Conservation (phyloP, 208 protist species). For the Trypanosoma conorhini region DNA sequence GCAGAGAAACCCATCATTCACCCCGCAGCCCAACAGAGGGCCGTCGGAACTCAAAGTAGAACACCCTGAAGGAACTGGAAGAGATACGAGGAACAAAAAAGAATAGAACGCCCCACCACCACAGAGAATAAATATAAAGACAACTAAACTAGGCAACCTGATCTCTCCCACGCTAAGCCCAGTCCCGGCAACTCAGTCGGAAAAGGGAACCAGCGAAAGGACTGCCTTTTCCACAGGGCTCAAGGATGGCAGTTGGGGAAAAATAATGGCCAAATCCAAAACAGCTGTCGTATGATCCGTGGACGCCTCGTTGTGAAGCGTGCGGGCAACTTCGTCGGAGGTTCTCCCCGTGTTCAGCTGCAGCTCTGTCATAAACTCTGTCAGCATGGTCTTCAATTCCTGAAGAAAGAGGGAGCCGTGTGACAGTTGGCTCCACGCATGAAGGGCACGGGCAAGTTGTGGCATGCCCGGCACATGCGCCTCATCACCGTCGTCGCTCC, state of each 20-base stretch:
- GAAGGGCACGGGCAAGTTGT: not conserved
- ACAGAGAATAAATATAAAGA: not conserved
- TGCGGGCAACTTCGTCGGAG: not conserved
- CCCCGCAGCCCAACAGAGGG: not conserved
- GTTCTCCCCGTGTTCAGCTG: not conserved
- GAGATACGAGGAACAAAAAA: not conserved
- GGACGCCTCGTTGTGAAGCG: not conserved
- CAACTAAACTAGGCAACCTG: constrained; percentile 11
- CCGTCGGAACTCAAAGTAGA: not conserved
- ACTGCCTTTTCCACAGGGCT: constrained; percentile 10
- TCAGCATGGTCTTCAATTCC: not conserved
- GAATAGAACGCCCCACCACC: too few species aligned
- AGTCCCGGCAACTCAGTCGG: not conserved
- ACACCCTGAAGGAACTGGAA: not conserved
- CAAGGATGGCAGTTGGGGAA: not conserved
- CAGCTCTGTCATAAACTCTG: not conserved
- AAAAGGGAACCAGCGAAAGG: constrained; percentile 10
- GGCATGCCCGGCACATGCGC: not conserved
- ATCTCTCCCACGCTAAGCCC: not conserved
- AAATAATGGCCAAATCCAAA: not conserved
- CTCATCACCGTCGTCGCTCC: not conserved
- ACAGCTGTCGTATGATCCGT: not conserved
- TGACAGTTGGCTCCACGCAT: constrained; percentile 4
- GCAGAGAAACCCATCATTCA: not conserved
- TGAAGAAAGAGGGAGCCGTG: not conserved